Base-by-base conservation (phyloP, 2,329 filamentous ascomycete genomes). In the Colletotrichum sp. region DNA sequence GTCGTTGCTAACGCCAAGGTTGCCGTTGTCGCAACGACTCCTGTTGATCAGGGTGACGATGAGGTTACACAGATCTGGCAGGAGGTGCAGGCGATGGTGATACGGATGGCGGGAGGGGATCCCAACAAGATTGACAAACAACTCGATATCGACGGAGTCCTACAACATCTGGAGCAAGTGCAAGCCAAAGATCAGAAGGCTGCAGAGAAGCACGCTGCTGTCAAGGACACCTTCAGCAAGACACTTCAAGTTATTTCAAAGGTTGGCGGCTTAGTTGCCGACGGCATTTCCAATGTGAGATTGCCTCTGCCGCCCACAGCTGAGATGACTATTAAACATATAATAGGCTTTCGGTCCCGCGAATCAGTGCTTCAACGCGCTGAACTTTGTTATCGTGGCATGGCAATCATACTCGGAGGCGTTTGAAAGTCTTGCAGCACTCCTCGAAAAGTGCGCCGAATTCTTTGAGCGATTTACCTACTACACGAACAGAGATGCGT, bases 341-440 rank as follows among this genome's bases (percentile, higher is more conserved):
- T 12, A 39, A 66, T 55, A 83, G 81, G 82, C 81, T 62, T 84
- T 84, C 56, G 83, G 78, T 22, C 83, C 83, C 9, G 79, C 83
- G 12, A 78, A 79, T 12, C 83, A 81, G 77, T 84, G 82, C 73
- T 84, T 81, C 61, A 83, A 81, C 75, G 83, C 83, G n/a, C 80
- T 84, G 22, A 83, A 82, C 13, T 84, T 84, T 70, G 83, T 84
- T 67, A 82, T 84, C 22, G 78, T 80, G 70, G 83, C 82, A 22
- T 84, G 83, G 82, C 79, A 82, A 67, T 81, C 81, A 13, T 84
- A 84, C 71, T 80, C 83, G 58, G 82, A 81, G 60, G 82, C 83
- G 7, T 83, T 85, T 18, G 81, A 80, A 39, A 83, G 82, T 39
- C 80, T 85, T 8, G 79, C 77, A 0, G 80, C 81, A 74, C 76